A percentile compares a stretch with the other conserved stretches of the same genome.
These are phyloP conservation scores for Trichoderma atroviride DNA, from an alignment of 2,329 filamentous ascomycete species.

Conservation along the genomic window DNA sequence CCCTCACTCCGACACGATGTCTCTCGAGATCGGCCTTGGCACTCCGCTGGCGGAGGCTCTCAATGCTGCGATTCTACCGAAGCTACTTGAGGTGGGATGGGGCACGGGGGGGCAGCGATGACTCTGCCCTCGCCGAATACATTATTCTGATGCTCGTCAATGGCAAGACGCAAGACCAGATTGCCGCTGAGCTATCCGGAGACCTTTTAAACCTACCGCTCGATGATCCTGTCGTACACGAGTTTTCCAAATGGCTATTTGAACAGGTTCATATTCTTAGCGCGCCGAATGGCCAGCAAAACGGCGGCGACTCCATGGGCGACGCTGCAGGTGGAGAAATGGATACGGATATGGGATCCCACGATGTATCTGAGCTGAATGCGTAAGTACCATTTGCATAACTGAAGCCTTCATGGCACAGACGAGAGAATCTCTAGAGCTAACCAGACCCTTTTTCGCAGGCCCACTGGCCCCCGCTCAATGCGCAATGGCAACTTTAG, in stretches of 20 bases:
- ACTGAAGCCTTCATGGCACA: neutral
- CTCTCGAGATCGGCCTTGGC: constrained; percentile 73
- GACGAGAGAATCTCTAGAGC: neutral
- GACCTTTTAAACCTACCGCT: constrained; percentile 82
- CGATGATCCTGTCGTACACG: constrained; percentile 78
- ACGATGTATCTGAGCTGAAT: constrained; percentile 54
- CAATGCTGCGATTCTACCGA: constrained; percentile 80
- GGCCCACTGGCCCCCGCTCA: constrained; percentile 90
- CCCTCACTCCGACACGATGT: constrained; percentile 58
- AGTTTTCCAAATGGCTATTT: constrained; percentile 94
- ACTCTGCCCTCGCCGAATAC: constrained; percentile 88
- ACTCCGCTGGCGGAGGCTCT: constrained; percentile 85
- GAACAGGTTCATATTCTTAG: constrained; percentile 74
- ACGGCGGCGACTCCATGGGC: constrained; percentile 34
- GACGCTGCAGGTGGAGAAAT: constrained; percentile 47
- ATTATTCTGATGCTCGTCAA: constrained; percentile 97
- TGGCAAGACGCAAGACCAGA: constrained; percentile 88
- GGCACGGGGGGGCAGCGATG: constrained; percentile 75
- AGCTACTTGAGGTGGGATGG: constrained; percentile 93
- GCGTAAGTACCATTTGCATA: constrained; percentile 52
- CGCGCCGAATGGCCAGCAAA: constrained; percentile 53
- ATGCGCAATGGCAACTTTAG: constrained; percentile 75
- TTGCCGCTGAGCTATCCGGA: constrained; percentile 82
- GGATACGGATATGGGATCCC: constrained; percentile 74
- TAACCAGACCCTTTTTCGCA: constrained; percentile 42